Evolutionary conservation across 2,329 filamentous ascomycete genomes (phyloP), one percentile per base, ranked within the genome.

Genomic region (Aspergillus ruber): DNA sequence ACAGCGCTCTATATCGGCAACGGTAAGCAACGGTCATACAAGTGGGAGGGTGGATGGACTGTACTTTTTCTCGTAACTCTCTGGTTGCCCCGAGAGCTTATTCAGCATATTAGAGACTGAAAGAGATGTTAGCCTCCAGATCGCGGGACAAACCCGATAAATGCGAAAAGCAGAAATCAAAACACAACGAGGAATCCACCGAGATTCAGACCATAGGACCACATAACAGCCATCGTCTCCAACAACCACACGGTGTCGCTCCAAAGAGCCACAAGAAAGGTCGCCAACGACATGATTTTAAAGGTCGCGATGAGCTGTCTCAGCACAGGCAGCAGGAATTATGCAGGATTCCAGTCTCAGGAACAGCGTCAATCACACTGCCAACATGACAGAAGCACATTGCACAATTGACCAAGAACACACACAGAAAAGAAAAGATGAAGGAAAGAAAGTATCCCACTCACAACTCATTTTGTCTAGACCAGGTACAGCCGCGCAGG

Each of bases 41-140:
- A 42, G 32, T 51, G 39, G 33, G 38, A 39, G 21, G 17, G 38
- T 43, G 35, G 23, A 49, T 64, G 21, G 23, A 8, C 6, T 76
- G 64, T 75, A 94, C 88, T 98, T 98, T 75, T 95, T 95, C 69
- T 97, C 93, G 77, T 98, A 98, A 75, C 89, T 96, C 60, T 95
- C 90, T 59, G 91, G 91, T 76, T 97, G 91, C 71, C 90, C 90
- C 64, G 94, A 88, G 64, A 96, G 86, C 81, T 91, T 90, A 75
- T 91, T 95, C 63, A 96, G 79, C 88, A 96, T 95, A 66, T 80
- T 86, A 59, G 85, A 76, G 74, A 95, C 90, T 95, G 6, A 27
- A 12, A n/a, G 6, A 9, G 9, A 4, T 5, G 48, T 56, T 38
- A 61, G 58, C 45, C 43, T 23, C 32, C 32, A 23, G 40, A 42